phyloP scores from a whole-genome alignment of 2,329 filamentous ascomycete species.

The Penicillium occitanis region DNA sequence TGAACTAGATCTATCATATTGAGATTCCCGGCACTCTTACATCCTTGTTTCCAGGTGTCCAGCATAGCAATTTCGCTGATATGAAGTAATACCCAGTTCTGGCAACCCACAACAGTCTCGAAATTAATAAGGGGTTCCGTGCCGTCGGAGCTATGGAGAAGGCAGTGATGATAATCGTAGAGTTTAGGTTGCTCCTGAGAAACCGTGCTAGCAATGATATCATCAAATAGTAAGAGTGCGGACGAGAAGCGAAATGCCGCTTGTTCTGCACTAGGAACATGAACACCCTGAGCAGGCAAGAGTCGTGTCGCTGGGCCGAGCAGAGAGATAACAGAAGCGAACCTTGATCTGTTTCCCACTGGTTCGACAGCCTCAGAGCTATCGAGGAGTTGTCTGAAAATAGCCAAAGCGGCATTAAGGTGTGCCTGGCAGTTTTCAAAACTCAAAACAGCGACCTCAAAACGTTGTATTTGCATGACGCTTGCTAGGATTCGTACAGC shows the following conservation, averaged over 20 bases:
- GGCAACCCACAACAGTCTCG: constrained; percentile 55
- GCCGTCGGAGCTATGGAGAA: constrained; percentile 26
- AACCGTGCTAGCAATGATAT: constrained; percentile 38
- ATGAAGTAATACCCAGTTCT: constrained; percentile 59
- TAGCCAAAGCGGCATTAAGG: constrained; percentile 33
- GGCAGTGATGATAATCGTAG: constrained; percentile 23
- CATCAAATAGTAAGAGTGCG: constrained; percentile 36
- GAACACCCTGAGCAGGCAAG: constrained; percentile 19
- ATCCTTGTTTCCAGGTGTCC: constrained; percentile 57
- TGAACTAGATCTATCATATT: constrained; percentile 15
- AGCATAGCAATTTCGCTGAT: constrained; percentile 57
- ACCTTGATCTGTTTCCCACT: neutral
- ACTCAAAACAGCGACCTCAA: constrained; percentile 24
- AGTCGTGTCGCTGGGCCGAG: constrained; percentile 2
- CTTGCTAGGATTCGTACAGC: constrained; percentile 31
- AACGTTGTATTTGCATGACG: constrained; percentile 38
- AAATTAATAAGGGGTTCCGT: constrained; percentile 39
- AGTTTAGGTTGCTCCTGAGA: constrained; percentile 34
- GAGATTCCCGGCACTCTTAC: constrained; percentile 27
- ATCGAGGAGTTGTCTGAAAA: constrained; percentile 31
- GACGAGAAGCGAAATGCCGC: constrained; percentile 40
- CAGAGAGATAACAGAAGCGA: constrained; percentile 5
- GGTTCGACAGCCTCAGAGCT: neutral
- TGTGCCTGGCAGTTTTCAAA: constrained; percentile 36
- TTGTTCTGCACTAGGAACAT: constrained; percentile 36